Conservation (phyloP, 2,329 filamentous ascomycete genomes). For the Chaetomiaceae sp. region DNA sequence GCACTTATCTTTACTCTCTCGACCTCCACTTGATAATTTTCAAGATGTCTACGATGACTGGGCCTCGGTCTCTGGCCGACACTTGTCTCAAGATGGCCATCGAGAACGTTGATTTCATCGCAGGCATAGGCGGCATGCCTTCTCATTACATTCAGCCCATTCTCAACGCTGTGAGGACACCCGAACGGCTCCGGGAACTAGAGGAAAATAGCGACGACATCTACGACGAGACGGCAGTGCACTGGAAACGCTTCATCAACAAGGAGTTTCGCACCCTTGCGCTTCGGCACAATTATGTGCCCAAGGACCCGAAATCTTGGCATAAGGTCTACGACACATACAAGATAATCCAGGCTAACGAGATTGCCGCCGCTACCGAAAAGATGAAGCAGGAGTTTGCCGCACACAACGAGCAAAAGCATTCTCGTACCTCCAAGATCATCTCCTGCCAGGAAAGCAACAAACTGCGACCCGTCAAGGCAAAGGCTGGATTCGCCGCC, state of each 20-base stretch:
- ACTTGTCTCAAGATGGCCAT: constrained; percentile 49
- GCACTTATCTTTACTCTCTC: too few species aligned
- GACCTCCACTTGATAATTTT: too few species aligned
- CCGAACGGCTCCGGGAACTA: constrained; percentile 68
- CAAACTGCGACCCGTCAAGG: constrained; percentile 37
- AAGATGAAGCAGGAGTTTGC: constrained; percentile 54
- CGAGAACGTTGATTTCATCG: constrained; percentile 54
- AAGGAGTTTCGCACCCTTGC: constrained; percentile 65
- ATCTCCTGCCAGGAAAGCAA: constrained; percentile 41
- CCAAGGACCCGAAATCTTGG: constrained; percentile 67
- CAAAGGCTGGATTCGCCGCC: constrained; percentile 36
- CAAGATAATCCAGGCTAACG: constrained; percentile 52
- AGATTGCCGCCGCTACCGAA: constrained; percentile 54
- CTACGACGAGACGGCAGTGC: constrained; percentile 60
- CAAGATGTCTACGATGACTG: not conserved
- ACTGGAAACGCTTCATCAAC: constrained; percentile 77
- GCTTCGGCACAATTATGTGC: constrained; percentile 58
- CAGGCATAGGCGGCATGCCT: constrained; percentile 67
- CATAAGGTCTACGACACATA: constrained; percentile 72
- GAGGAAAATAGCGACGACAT: constrained; percentile 76
- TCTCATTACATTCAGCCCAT: constrained; percentile 64
- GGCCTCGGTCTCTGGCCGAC: constrained; percentile 43
- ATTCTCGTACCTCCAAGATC: constrained; percentile 54
- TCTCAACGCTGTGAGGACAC: constrained; percentile 65
- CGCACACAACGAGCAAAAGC: constrained; percentile 54